phyloP scores from a whole-genome alignment of 2,329 filamentous ascomycete species.

The Emericellopsis atlantica region DNA sequence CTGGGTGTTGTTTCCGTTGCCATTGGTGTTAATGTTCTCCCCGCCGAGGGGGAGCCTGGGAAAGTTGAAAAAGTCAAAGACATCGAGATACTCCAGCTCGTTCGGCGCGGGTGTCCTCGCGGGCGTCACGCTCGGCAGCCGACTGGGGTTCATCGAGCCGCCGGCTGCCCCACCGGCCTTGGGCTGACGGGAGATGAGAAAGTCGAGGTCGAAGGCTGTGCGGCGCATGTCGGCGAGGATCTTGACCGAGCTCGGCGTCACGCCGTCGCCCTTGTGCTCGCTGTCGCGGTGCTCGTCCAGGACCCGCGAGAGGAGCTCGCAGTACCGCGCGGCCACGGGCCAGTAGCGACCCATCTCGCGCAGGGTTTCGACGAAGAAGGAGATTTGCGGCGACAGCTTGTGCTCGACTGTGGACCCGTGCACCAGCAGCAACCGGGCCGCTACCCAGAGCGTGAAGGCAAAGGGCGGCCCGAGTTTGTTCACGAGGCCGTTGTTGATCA shows the following conservation, averaged over 20 bases:
- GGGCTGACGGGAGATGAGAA: slow-evolving; percentile 76
- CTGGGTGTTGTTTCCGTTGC: slow-evolving; percentile 6
- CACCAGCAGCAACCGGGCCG: slow-evolving; percentile 73
- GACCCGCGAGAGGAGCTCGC: slow-evolving; percentile 65
- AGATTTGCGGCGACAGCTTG: slow-evolving; percentile 66
- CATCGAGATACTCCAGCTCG: slow-evolving; percentile 80
- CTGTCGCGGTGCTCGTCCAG: slow-evolving; percentile 77
- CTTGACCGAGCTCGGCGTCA: slow-evolving; percentile 71
- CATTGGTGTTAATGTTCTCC: slow-evolving; percentile 11
- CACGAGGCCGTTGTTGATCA: slow-evolving; percentile 61
- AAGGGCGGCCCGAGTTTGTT: slow-evolving; percentile 79
- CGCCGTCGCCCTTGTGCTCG: slow-evolving; percentile 59
- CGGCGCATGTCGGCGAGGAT: slow-evolving; percentile 87
- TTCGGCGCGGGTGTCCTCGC: slow-evolving; percentile 62
- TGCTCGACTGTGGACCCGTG: slow-evolving; percentile 84
- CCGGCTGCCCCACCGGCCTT: slow-evolving; percentile 23
- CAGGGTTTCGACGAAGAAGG: slow-evolving; percentile 71
- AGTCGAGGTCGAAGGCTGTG: slow-evolving; percentile 81
- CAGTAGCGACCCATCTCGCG: slow-evolving; percentile 71
- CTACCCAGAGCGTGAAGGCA: slow-evolving; percentile 87
- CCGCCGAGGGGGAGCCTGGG: slow-evolving; percentile 51
- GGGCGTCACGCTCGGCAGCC: slow-evolving; percentile 42
- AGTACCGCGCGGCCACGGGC: slow-evolving; percentile 78
- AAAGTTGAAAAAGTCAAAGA: slow-evolving; percentile 92
- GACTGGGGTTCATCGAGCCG: slow-evolving; percentile 16